phyloP scores from a whole-genome alignment of 1,284 basidiomycete species.

The Leccinum huronense region DNA sequence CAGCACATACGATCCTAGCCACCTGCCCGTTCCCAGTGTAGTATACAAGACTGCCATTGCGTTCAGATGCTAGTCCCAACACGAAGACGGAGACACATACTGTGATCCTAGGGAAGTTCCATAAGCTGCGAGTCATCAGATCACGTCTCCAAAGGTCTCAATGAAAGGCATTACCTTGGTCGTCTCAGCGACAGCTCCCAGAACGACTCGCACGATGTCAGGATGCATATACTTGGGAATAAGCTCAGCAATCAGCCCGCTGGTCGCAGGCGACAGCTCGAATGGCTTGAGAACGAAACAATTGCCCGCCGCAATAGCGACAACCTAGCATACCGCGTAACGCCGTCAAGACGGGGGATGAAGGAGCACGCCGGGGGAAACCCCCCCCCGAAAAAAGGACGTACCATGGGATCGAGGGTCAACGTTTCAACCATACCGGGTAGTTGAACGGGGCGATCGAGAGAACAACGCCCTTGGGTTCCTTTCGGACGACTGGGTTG shows the following conservation, averaged over 20 bases:
- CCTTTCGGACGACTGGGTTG: constrained; percentile 67
- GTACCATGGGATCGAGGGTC: constrained; percentile 52
- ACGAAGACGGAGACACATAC: constrained; percentile 43
- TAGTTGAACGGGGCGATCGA: constrained; percentile 69
- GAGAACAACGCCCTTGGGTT: constrained; percentile 73
- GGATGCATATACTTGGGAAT: constrained; percentile 80
- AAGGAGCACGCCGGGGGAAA: not conserved
- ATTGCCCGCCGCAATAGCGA: constrained; percentile 81
- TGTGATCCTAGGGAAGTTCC: constrained; percentile 84
- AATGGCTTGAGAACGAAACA: constrained; percentile 78
- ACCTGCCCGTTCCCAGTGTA: constrained; percentile 66
- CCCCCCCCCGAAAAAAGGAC: constrained; percentile 18
- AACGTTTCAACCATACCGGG: constrained; percentile 45
- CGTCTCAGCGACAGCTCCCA: constrained; percentile 75
- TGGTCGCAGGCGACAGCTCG: constrained; percentile 69
- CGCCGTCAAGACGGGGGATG: not conserved
- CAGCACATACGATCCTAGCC: constrained; percentile 74
- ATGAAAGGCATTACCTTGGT: constrained; percentile 50
- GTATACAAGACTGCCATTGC: constrained; percentile 44
- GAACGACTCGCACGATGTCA: constrained; percentile 69
- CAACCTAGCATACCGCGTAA: constrained; percentile 39
- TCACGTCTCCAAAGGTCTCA: not conserved
- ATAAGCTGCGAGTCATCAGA: constrained; percentile 48
- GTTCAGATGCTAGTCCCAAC: not conserved
- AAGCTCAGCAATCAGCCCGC: constrained; percentile 70